Base-by-base conservation (phyloP, 1,284 basidiomycete genomes). In the Porphyrellus sp. region DNA sequence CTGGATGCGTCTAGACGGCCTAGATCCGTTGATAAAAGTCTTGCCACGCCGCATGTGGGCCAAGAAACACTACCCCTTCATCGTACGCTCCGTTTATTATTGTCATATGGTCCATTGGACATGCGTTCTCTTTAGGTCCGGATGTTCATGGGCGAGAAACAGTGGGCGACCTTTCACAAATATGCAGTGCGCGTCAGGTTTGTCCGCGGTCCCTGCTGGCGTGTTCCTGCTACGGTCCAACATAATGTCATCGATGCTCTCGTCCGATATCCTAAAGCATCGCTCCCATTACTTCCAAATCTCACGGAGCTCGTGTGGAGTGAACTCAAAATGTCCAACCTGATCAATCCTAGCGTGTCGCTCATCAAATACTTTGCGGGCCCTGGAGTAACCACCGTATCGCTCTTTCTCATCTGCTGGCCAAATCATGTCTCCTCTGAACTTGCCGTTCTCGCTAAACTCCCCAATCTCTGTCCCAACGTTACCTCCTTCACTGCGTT, bases 251-350 rank as follows among this genome's bases (percentile, higher is more conserved):
- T 64, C 31, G 39, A 51, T 16, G 56, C 61, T 8, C 54, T 67
- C 21, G 55, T 53, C 4, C 43, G 46, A 23, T 52, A 54, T 11
- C 46, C 54, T 0, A 53, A 54, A 18, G 52, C 60, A 0, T 46
- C 59, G 2, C 42, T 64, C 8, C 63, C 63, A 0, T 33, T 69
- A 1, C 65, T 69, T 24, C 67, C 63, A 2, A 67, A 64, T 23
- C 54, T 67, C 28, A 65, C 42, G 0, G 65, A 67, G n/a, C 60
- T 65, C 34, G 43, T 56, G 21, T 69, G 64, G 63, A 56, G 55
- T 27, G 55, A 69, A 53, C 56, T 58, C 15, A 62, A 59, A 38
- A 65, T 64, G 61, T 62, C 59, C 2, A 61, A 64, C 39, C 38
- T 63, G 6, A 60, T 62, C 21, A 52, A 65, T 35, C 63, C 65